Evolutionary conservation across 129 eudicot species (phyloP), one percentile per base, ranked within the genome.

Genomic region (Rutidosis leptorrhynchoides): DNA sequence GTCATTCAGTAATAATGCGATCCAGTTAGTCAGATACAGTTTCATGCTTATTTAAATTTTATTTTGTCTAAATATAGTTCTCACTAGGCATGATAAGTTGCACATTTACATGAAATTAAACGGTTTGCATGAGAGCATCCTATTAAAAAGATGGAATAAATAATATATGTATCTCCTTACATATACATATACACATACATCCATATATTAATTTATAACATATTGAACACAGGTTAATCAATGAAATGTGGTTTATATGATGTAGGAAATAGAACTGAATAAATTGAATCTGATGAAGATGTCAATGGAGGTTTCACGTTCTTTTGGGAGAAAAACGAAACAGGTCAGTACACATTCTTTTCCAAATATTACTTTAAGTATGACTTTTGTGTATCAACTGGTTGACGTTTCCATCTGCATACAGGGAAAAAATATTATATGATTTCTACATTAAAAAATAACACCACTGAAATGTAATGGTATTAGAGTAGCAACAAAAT

Each of bases 221-320:
- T 60, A 55, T 21, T 32, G 57, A 46, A 32, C 67, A 52, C n/a
- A 9, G 48, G 63, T 61, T 64, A 60, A 55, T 70, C 64, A 49
- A n/a, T 26, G 7, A 24, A 12, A 20, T 55, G 22, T 7, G 64
- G 67, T 48, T 53, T 63, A 24, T 33, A 9, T 70, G 53, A 71
- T 73, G 62, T 77, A 81, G 90, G 84, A 70, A 32, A 79, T 60
- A 74, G 84, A 74, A 64, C 35, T 24, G 59, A 81, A 55, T 48
- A n/a, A n/a, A 69, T 69, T 59, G 94, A 85, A 25, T 81, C 80
- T 54, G 97, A 91, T 71, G 96, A 90, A 78, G 97, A 91, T 21
- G 58, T 62, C 32, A 83, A 81, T 62, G 79, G 52, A 58, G 96
- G 76, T 9, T 84, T 83, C 65, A 75, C 78, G 62, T 80, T 82